A percentile compares a stretch with the other conserved stretches of the same genome.
Conservation (phyloP, 306 rosid species). For the Fragaria ananassa region DNA sequence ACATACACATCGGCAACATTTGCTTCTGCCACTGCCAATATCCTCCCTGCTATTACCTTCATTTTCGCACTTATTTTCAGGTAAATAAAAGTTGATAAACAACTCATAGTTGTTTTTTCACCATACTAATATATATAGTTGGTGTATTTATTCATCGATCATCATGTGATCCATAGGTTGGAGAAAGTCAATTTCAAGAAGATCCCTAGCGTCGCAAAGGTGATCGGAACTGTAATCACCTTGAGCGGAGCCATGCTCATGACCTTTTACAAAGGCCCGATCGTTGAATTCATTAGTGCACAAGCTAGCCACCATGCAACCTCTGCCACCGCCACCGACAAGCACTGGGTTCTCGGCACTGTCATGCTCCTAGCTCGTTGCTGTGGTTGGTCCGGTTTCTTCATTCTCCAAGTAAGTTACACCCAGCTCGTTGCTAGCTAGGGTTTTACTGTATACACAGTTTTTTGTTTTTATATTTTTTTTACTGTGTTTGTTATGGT, state of each 20-base stretch:
- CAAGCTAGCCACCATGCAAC: conserved; percentile 31
- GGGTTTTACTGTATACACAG: neutral
- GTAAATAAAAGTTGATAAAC: conserved; percentile 28
- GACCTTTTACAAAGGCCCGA: conserved; percentile 88
- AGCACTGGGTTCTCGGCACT: conserved; percentile 80
- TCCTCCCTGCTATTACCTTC: conserved; percentile 92
- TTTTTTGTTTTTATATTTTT: neutral
- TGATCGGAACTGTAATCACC: conserved; percentile 73
- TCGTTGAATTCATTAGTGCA: conserved; percentile 41
- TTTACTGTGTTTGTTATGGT: conserved; percentile 23
- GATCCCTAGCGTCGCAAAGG: conserved; percentile 63
- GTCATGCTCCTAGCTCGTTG: conserved; percentile 75
- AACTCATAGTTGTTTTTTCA: neutral
- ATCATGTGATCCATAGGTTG: conserved; percentile 47
- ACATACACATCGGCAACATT: conserved; percentile 85
- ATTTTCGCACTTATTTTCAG: conserved; percentile 80
- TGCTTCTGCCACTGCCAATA: conserved; percentile 83
- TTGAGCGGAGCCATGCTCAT: conserved; percentile 90
- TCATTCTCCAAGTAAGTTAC: conserved; percentile 61
- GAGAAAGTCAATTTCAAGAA: conserved; percentile 64
- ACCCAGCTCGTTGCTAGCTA: neutral
- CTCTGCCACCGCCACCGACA: conserved; percentile 28
- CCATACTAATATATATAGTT: neutral
- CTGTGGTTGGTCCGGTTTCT: conserved; percentile 86
- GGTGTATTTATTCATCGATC: neutral